phyloP scores from a whole-genome alignment of 176 grass and related monocot species.

The Musa schizocarpa region DNA sequence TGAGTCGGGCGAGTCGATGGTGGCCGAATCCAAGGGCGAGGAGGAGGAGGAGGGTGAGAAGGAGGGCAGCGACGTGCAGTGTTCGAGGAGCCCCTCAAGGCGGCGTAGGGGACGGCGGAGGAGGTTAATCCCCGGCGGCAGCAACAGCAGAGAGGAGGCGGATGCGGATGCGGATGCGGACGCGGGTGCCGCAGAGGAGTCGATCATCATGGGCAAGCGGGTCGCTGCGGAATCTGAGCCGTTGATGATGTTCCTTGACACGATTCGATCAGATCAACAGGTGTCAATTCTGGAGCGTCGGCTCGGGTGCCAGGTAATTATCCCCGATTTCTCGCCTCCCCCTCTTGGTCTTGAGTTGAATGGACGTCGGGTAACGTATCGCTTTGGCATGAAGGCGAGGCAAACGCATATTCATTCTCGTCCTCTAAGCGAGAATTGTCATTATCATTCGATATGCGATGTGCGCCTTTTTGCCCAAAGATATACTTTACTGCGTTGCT shows the following conservation, averaged over 20 bases:
- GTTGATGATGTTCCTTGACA: slow-evolving; percentile 50
- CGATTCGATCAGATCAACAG: slow-evolving; percentile 40
- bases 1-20: slow-evolving; percentile 56
- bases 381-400: too few relatives aligned
- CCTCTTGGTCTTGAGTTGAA: slow-evolving; percentile 3
- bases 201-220: not conserved
- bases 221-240: slow-evolving; percentile 33
- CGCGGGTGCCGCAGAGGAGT: slow-evolving; percentile 27
- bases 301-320: slow-evolving; percentile 68
- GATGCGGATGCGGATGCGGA: not conserved
- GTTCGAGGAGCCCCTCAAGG: slow-evolving; percentile 1
- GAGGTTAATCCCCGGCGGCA: not conserved
- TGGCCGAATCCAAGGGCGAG: slow-evolving; percentile 43
- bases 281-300: slow-evolving; percentile 57
- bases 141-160: not conserved
- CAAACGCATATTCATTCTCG: too few relatives aligned
- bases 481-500: too few relatives aligned
- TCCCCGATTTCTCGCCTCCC: not conserved
- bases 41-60: slow-evolving; percentile 1
- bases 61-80: slow-evolving; percentile 6
- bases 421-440: too few relatives aligned
- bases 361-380: too few relatives aligned
- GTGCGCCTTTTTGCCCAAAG: too few relatives aligned
- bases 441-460: too few relatives aligned
- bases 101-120: not conserved